These are phyloP conservation scores for Clonostachys chloroleuca DNA, from an alignment of 2,329 filamentous ascomycete species.

Conservation along the genomic window DNA sequence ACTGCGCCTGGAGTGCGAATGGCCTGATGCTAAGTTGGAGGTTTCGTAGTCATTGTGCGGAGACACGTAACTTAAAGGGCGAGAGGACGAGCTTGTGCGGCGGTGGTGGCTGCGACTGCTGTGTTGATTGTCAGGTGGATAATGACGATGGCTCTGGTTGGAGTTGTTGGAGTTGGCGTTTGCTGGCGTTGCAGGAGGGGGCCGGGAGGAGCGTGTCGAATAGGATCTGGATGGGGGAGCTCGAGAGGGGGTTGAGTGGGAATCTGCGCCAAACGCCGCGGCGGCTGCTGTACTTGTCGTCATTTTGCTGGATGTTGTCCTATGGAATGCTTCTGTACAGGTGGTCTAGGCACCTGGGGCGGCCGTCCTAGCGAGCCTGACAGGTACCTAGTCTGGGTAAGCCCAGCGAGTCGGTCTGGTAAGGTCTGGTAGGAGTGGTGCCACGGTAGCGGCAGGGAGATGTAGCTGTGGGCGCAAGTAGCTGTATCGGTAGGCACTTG, in stretches of 20 bases:
- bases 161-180: neutral
- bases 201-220: neutral
- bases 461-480: no score
- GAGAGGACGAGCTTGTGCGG: conserved; percentile 3
- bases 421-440: no score
- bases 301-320: neutral
- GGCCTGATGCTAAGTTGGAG: conserved; percentile 54
- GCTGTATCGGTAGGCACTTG: no score
- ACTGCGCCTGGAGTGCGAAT: conserved; percentile 51
- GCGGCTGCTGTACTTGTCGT: neutral
- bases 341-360: no score
- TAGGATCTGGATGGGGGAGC: neutral
- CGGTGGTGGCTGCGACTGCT: neutral
- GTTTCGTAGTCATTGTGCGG: conserved; percentile 71
- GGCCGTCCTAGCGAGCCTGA: no score
- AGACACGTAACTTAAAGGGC: conserved; percentile 30
- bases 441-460: no score
- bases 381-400: no score
- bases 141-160: neutral
- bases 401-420: no score
- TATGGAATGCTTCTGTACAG: no score
- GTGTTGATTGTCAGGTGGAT: neutral
- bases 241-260: no score
- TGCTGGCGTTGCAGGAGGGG: neutral
- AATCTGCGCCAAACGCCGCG: neutral